Conservation (phyloP, 371 early-diverging fungal genomes). For the Smittium culicis region DNA sequence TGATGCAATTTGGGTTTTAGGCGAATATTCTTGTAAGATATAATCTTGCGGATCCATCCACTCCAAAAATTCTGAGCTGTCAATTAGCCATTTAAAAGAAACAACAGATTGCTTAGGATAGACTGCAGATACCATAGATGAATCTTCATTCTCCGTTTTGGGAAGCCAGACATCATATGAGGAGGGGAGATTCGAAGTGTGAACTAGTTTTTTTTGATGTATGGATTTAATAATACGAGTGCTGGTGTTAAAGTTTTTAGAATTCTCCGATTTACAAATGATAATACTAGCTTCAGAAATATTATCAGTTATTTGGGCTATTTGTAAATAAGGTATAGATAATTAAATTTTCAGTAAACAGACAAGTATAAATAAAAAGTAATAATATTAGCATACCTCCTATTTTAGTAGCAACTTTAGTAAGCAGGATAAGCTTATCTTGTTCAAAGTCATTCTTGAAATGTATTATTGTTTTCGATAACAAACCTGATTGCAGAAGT, state of each 20-base stretch:
- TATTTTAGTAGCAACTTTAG: not conserved
- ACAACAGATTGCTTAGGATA: not conserved
- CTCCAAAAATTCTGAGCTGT: not conserved
- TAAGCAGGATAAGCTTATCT: not conserved
- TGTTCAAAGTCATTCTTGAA: not conserved
- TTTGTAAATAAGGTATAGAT: too few species aligned
- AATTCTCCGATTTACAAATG: not conserved
- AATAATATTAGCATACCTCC: not conserved
- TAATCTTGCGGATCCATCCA: not conserved
- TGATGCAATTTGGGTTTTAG: not conserved
- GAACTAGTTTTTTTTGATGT: not conserved
- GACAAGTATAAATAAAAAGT: not conserved
- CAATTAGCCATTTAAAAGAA: not conserved
- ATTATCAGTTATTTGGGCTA: not conserved
- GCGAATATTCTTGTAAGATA: not conserved
- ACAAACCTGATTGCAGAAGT: not conserved
- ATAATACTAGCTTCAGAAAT: not conserved
- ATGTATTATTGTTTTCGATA: not conserved
- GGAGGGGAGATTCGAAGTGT: not conserved
- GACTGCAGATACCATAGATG: not conserved
- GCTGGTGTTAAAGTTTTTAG: not conserved
- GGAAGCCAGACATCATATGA: not conserved
- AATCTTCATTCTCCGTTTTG: not conserved
- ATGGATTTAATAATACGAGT: not conserved
- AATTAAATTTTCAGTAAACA: not conserved